These are phyloP conservation scores for Citrullus colocynthis DNA, from an alignment of 306 rosid species.

Conservation along the genomic window DNA sequence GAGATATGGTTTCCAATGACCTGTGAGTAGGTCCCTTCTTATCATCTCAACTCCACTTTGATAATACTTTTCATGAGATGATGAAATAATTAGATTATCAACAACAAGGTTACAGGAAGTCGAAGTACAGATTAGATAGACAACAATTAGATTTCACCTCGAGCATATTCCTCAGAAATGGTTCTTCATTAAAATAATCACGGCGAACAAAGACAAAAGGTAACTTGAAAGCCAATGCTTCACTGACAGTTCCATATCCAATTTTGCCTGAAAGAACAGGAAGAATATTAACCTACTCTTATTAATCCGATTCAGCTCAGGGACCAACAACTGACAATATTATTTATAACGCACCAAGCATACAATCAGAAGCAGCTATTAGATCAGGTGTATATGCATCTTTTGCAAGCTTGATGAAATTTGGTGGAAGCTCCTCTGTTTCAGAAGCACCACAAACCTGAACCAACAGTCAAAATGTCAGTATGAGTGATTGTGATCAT, in stretches of 20 bases:
- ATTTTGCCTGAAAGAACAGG: slow-evolving; percentile 64
- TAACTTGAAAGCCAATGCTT: slow-evolving; percentile 80
- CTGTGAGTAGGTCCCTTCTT: slow-evolving; percentile 87
- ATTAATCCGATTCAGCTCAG: background rate
- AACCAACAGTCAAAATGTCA: slow-evolving; percentile 11
- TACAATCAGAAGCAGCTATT: slow-evolving; percentile 94
- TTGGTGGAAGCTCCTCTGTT: slow-evolving; percentile 60
- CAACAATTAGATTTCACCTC: slow-evolving; percentile 35
- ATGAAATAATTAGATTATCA: background rate
- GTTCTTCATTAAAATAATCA: slow-evolving; percentile 97
- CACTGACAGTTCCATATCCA: slow-evolving; percentile 94
- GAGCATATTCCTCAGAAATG: slow-evolving; percentile 95
- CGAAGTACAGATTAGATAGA: background rate
- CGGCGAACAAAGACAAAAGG: slow-evolving; percentile 98
- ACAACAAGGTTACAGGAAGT: slow-evolving; percentile 6
- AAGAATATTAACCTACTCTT: background rate
- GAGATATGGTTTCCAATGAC: slow-evolving; percentile 98
- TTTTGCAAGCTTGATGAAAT: slow-evolving; percentile 60
- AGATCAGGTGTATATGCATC: slow-evolving; percentile 92
- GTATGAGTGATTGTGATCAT: slow-evolving; percentile 4
- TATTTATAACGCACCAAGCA: slow-evolving; percentile 64
- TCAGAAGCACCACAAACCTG: slow-evolving; percentile 98
- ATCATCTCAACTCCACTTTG: slow-evolving; percentile 99
- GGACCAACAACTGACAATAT: background rate
- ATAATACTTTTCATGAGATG: slow-evolving; percentile 32